phyloP scores from a whole-genome alignment of 2,329 filamentous ascomycete genomes.

The Orbilia quercus region DNA sequence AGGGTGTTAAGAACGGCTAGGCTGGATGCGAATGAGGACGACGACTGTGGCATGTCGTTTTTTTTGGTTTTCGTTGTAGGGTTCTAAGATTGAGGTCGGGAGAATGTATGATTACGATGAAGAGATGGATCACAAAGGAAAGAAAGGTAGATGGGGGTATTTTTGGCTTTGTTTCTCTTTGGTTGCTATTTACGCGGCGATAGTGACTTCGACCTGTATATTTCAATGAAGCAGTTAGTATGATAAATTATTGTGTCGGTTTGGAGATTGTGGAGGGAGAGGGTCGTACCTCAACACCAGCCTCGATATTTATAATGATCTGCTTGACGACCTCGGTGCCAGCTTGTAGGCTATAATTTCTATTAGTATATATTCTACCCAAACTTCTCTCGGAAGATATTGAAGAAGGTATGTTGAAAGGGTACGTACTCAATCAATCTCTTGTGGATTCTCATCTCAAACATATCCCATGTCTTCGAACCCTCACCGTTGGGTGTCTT shows the following conservation, averaged over 20 bases:
- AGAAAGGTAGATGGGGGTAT: constrained; percentile 24
- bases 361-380: not conserved
- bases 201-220: constrained; percentile 81
- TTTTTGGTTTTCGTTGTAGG: not conserved
- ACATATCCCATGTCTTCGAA: constrained; percentile 99
- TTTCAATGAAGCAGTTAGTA: constrained; percentile 3
- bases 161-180: constrained; percentile 26
- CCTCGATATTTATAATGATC: constrained; percentile 96
- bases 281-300: constrained; percentile 75
- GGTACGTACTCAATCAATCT: constrained; percentile 85
- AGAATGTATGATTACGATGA: constrained; percentile 26
- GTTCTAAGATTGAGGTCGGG: not conserved
- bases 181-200: constrained; percentile 75
- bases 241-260: not conserved
- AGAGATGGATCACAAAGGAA: constrained; percentile 31
- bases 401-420: not conserved
- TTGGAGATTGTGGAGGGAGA: not conserved
- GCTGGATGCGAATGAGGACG: not conserved
- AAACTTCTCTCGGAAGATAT: constrained; percentile 1
- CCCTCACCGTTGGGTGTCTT: constrained; percentile 99
- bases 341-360: constrained; percentile 77
- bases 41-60: constrained; percentile 47
- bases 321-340: constrained; percentile 98
- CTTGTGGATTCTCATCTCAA: constrained; percentile 99
- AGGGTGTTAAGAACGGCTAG: not conserved